These are phyloP conservation scores for Eucalyptus curtisii DNA, from an alignment of 345 rosid genomes.

Conservation along the genomic window DNA sequence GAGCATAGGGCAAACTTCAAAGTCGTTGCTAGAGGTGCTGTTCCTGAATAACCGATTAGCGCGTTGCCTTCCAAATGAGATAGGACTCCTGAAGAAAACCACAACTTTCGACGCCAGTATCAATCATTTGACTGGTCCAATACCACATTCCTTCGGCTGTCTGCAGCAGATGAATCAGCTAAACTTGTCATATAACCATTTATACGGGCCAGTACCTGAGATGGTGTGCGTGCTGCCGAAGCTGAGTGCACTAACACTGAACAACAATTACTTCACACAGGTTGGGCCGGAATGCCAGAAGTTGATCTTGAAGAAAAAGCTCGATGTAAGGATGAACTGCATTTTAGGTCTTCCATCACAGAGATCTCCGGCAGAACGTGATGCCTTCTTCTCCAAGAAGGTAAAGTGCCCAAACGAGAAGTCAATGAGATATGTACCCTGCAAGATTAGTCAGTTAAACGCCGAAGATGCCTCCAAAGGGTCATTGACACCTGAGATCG, in stretches of 20 bases:
- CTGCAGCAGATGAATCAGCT: conserved; percentile 16
- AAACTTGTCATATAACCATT: conserved; percentile 20
- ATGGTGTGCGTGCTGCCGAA: conserved; percentile 28
- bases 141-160: conserved; percentile 45
- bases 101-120: conserved; percentile 22
- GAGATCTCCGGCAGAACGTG: conserved; percentile 14
- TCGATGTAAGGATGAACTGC: conserved; percentile 37
- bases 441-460: neutral
- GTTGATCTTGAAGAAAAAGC: conserved; percentile 5
- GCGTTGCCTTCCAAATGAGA: conserved; percentile 45
- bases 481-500: neutral
- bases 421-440: conserved; percentile 18
- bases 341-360: conserved; percentile 39
- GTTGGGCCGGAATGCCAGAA: conserved; percentile 36
- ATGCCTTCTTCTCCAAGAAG: conserved; percentile 9
- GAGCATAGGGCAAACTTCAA: conserved; percentile 27
- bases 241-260: conserved; percentile 7
- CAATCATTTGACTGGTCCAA: conserved; percentile 33
- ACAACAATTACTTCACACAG: conserved; percentile 43
- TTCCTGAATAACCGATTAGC: conserved; percentile 28
- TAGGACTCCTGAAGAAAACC: conserved; percentile 18
- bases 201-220: conserved; percentile 41
- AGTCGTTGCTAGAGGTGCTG: conserved; percentile 27
- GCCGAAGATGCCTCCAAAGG: neutral
- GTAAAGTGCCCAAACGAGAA: conserved; percentile 1